phyloP scores from a whole-genome alignment of 352 stramenopile species.

The Phytopythium vexans region DNA sequence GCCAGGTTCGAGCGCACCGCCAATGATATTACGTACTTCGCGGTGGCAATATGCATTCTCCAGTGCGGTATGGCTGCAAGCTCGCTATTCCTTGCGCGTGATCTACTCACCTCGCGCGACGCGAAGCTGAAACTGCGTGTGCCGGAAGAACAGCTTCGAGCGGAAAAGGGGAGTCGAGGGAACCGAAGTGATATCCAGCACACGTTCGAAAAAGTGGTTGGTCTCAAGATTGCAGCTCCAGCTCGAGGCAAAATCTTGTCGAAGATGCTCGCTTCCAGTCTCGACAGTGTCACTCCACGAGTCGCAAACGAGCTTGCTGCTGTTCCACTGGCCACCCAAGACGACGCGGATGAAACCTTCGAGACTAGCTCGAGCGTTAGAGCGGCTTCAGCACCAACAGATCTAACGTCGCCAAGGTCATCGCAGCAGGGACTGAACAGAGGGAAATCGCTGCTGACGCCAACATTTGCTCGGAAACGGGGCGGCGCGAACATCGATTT shows the following conservation, averaged over 20 bases:
- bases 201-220: constrained; percentile 69
- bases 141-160: constrained; percentile 4
- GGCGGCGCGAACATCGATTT: constrained; percentile 1
- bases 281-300: constrained; percentile 47
- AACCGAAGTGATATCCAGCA: constrained; percentile 25
- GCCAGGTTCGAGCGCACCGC: constrained; percentile 39
- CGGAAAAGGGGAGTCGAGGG: constrained; percentile 7
- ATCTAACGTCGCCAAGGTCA: neutral
- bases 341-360: neutral
- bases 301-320: constrained; percentile 44
- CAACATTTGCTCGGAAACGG: constrained; percentile 1
- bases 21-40: constrained; percentile 37
- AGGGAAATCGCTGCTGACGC: constrained; percentile 1
- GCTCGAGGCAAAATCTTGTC: constrained; percentile 64
- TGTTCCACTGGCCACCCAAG: constrained; percentile 11
- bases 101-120: constrained; percentile 64
- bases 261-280: constrained; percentile 47
- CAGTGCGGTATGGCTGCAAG: constrained; percentile 36
- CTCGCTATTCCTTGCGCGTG: constrained; percentile 53
- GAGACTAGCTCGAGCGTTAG: neutral
- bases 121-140: constrained; percentile 68
- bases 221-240: constrained; percentile 67
- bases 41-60: constrained; percentile 23
- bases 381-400: neutral
- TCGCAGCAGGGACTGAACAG: too few species aligned